Evolutionary conservation across 1,139 yeast species (phyloP), one percentile per base, ranked within the genome.

Genomic region (Pneumocystis sp.): DNA sequence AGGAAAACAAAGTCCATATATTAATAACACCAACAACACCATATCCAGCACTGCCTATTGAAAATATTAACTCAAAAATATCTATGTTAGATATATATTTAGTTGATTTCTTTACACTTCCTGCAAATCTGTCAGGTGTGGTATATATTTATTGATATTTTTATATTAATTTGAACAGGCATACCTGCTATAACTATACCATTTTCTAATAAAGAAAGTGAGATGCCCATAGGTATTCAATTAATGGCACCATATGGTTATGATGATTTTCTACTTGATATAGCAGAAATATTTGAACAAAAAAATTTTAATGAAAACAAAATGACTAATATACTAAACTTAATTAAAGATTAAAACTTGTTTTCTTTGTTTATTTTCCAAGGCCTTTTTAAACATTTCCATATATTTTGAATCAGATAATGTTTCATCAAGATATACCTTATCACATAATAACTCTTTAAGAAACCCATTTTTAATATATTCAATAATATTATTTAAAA

Each of bases 181-280:
- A 76, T 93, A 2, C 99, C 99, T 0, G 83, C 96, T 0, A 80
- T 91, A 12, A 82, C 87, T 0, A 76, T 91, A 1, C 98, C 98
- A 0, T 80, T 78, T 72, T 75, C 72, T 19, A 69, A 68, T 0
- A 70, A 72, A 15, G 69, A 70, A 7, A 17, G 50, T 0, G 69
- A 66, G 3, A 69, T 73, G 15, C 82, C 84, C 0, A 82, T 88
- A 0, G 89, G 89, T 0, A 78, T 93, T 45, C 98, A 95, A 73
- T 71, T 93, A 1, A 82, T 85, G 72, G 96, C 93, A 0, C 98
- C 91, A 74, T 87, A 78, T 72, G 97, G 96, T 6, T 86, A 87
- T 70, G 98, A 95, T 73, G 71, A 75, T 10, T 76, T 79, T 1
- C 84, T 90, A 0, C 75, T 93, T 57, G 76, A 80, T 63, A 77